phyloP scores from a whole-genome alignment of 805 yeast genomes.

The Pichia ethanolica region DNA sequence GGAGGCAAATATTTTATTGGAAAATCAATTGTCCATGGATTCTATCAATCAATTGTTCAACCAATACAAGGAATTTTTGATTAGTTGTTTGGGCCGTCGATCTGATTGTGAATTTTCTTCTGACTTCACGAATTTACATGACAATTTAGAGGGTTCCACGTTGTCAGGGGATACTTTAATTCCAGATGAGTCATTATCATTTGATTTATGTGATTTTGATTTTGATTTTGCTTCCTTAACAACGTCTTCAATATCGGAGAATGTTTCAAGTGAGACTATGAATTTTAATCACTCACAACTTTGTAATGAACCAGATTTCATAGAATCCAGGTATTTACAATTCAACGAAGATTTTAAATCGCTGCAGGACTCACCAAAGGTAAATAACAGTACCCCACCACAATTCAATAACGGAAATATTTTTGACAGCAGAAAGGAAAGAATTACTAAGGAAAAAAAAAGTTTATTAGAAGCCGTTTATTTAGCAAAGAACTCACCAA shows the following conservation, averaged over 20 bases:
- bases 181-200: not conserved
- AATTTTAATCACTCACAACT: not conserved
- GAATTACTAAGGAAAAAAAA: slow-evolving; percentile 3
- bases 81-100: too few relatives aligned
- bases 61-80: slow-evolving; percentile 5
- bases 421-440: not conserved
- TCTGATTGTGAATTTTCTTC: too few relatives aligned
- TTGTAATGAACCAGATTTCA: not conserved
- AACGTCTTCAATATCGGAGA: not conserved
- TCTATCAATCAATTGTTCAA: slow-evolving; percentile 4
- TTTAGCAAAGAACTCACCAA: slow-evolving; percentile 7
- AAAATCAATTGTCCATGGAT: slow-evolving; percentile 1
- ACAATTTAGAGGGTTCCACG: not conserved
- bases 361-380: too few relatives aligned
- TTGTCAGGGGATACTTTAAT: not conserved
- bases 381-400: too few relatives aligned
- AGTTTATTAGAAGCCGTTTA: slow-evolving; percentile 6
- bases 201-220: slow-evolving; percentile 3
- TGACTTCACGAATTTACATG: too few relatives aligned
- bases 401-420: too few relatives aligned
- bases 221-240: slow-evolving; percentile 1
- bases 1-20: slow-evolving; percentile 7
- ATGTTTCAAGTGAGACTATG: not conserved
- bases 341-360: not conserved
- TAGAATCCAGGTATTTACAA: not conserved